These are phyloP conservation scores for Tillandsia leiboldiana DNA, from an alignment of 176 grass and related monocot genomes.

Conservation along the genomic window DNA sequence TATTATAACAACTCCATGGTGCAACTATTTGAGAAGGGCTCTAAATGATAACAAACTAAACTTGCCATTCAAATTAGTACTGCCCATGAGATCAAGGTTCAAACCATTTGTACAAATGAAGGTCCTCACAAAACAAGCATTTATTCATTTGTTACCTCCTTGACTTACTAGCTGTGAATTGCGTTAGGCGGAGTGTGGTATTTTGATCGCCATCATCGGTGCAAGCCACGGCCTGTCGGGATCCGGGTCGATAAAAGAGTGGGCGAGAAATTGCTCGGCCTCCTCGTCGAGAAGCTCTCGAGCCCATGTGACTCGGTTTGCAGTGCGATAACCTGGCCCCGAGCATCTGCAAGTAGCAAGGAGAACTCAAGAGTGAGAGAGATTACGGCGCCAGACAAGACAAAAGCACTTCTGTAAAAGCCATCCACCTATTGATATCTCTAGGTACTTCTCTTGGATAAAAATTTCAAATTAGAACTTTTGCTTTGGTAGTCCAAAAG, in stretches of 20 bases:
- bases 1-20: too few relatives aligned
- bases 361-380: background rate
- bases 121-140: too few relatives aligned
- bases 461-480: too few relatives aligned
- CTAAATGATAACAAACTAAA: too few relatives aligned
- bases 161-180: too few relatives aligned
- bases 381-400: background rate
- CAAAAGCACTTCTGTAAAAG: background rate
- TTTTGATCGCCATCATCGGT: constrained; percentile 63
- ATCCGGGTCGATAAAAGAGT: constrained; percentile 73
- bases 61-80: background rate
- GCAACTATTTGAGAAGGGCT: too few relatives aligned
- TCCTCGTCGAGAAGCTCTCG: constrained; percentile 80
- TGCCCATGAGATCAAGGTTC: too few relatives aligned
- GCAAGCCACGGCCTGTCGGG: constrained; percentile 63
- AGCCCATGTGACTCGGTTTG: constrained; percentile 65
- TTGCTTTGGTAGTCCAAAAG: too few relatives aligned
- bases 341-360: constrained; percentile 51
- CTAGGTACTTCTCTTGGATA: background rate
- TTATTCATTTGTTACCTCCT: too few relatives aligned
- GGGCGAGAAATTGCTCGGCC: constrained; percentile 66
- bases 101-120: too few relatives aligned
- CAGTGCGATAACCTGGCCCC: constrained; percentile 44
- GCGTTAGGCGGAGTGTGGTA: constrained; percentile 58
- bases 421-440: background rate